Evolutionary conservation across 805 yeast species (phyloP).

Genomic region (Ogataea glucozyma): DNA sequence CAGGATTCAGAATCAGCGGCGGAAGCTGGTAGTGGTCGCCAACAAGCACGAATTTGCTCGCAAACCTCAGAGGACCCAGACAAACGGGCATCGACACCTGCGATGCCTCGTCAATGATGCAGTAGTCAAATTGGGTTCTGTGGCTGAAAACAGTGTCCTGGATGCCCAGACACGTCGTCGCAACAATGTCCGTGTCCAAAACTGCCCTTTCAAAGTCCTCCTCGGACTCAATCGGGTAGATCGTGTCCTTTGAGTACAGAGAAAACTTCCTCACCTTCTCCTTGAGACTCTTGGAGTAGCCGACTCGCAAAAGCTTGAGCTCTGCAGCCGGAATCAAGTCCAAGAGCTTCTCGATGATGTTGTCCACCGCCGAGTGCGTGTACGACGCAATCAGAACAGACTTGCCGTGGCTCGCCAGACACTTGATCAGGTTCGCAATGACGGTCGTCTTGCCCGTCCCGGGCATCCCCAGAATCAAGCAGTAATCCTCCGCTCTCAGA

Average conservation of each 20-base stretch:
- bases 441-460: conserved; percentile 97
- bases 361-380: conserved; percentile 96
- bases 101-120: conserved; percentile 95
- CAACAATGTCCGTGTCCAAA: conserved; percentile 70
- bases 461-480: conserved; percentile 93
- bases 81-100: conserved; percentile 91
- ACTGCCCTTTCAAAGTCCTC: conserved; percentile 50
- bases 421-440: conserved; percentile 70
- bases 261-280: conserved; percentile 56
- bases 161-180: conserved; percentile 83
- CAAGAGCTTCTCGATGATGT: conserved; percentile 73
- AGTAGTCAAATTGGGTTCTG: conserved; percentile 73
- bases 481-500: conserved; percentile 67
- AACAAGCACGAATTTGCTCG: conserved; percentile 83
- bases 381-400: conserved; percentile 79
- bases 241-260: conserved; percentile 41
- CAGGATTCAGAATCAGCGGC: conserved; percentile 73
- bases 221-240: conserved; percentile 33
- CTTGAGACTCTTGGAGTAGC: conserved; percentile 60
- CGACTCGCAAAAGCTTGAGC: conserved; percentile 64
- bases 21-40: conserved; percentile 96
- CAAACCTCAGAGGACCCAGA: conserved; percentile 79
- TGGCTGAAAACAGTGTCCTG: conserved; percentile 58
- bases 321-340: conserved; percentile 40
- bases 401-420: conserved; percentile 59